Evolutionary conservation across 164 flowering plant genomes (phyloP).

Genomic region (Saururus chinensis): DNA sequence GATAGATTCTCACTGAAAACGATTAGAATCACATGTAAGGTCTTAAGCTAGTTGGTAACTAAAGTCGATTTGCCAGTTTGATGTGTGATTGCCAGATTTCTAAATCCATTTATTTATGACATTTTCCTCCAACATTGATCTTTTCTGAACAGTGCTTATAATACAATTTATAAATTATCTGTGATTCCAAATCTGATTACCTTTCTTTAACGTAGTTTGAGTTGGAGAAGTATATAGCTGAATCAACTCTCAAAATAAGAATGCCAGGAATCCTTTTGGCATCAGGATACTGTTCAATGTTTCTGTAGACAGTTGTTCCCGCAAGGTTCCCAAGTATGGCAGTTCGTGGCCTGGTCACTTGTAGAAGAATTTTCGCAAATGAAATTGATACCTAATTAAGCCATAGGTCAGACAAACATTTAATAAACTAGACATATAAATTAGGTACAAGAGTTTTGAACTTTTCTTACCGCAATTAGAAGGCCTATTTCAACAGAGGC

Average conservation of each 20-base stretch:
- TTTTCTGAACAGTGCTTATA: background rate
- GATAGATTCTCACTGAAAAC: no score
- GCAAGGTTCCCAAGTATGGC: conserved; percentile 68
- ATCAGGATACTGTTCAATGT: conserved; percentile 63
- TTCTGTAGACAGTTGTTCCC: conserved; percentile 50
- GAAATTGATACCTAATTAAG: conserved; percentile 54
- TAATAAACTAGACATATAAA: background rate
- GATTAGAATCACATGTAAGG: background rate
- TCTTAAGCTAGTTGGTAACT: background rate
- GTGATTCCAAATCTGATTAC: conserved; percentile 18
- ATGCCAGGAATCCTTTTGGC: conserved; percentile 56
- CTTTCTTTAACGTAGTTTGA: conserved; percentile 74
- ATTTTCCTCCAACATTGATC: no score
- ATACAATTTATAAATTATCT: no score
- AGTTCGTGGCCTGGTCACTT: conserved; percentile 75
- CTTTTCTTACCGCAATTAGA: conserved; percentile 54
- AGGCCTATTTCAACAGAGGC: conserved; percentile 80
- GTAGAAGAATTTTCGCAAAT: conserved; percentile 67
- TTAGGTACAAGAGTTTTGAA: background rate
- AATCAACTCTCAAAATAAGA: conserved; percentile 64
- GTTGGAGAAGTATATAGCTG: conserved; percentile 83
- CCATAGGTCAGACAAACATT: background rate
- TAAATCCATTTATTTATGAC: no score
- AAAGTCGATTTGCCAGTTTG: background rate
- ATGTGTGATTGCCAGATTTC: no score